Evolutionary conservation across 306 rosid species (phyloP), one percentile per base, ranked within the genome.

Genomic region (Psophocarpus tetragonolobus): DNA sequence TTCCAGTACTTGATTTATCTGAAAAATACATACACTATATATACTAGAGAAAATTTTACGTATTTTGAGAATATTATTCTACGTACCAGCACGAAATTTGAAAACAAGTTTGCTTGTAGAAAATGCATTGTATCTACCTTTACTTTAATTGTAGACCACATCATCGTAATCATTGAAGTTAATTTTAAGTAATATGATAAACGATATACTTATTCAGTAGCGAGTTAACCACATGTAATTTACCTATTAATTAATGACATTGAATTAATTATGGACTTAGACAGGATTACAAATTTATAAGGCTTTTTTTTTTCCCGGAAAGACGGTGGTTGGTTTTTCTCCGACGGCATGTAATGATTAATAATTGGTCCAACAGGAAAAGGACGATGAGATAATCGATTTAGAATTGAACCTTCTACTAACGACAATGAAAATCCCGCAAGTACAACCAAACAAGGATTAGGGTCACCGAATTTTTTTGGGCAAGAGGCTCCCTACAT

Each of bases 321-420:
- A 44, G 74, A 47, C 44, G 75, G 42, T 47, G 9, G 39, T 17
- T 38, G 24, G 18, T 36, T 56, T 53, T 73, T 54, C 11, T 54
- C 68, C 26, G 42, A 73, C 20, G 78, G 68, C 57, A 73, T 74
- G 38, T 17, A 24, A 26, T 62, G 78, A 71, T 15, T 35, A 18
- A 64, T 10, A 51, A 74, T 41, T n/a, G 60, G 42, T 29, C 47
- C 44, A 23, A 12, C 50, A 12, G 23, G 64, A 71, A 30, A 5
- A 35, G 48, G 30, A 51, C n/a, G 62, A 51, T 1, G 13, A 71
- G 53, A 74, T 42, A 11, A 51, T 51, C 14, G 58, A 29, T 74
- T 24, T 3, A 27, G 48, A 73, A 26, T 57, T 26, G 51, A 39
- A 56, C 26, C 18, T 39, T 58, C 42, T 1, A 57, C 75, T 50